Evolutionary conservation across 371 early-diverging fungal genomes (phyloP).

Genomic region (Dipsacomyces acuminosporus): DNA sequence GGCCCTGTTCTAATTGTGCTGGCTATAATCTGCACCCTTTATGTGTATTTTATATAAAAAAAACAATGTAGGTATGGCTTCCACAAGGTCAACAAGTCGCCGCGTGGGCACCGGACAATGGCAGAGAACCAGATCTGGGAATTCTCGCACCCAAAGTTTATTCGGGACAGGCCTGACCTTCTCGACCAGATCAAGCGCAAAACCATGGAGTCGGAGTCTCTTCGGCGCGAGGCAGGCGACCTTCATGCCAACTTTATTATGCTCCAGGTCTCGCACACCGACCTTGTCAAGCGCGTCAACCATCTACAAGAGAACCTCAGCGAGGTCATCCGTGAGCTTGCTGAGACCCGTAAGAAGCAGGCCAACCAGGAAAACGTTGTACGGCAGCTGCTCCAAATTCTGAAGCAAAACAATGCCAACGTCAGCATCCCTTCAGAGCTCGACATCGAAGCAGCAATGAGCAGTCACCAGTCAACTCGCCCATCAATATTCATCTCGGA

Average conservation of each 20-base stretch:
- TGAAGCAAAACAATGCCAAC: conserved; percentile 28
- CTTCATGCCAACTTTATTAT: conserved; percentile 63
- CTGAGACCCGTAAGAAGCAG: conserved; percentile 56
- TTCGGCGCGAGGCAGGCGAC: conserved; percentile 69
- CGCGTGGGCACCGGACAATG: conserved; percentile 72
- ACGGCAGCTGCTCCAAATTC: conserved; percentile 37
- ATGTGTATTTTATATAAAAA: too few species aligned
- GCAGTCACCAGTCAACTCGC: conserved; percentile 29
- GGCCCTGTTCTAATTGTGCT: too few species aligned
- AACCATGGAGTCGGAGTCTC: conserved; percentile 71
- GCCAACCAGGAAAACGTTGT: conserved; percentile 28
- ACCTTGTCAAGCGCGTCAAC: conserved; percentile 66
- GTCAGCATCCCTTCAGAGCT: conserved; percentile 30
- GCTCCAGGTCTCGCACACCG: conserved; percentile 70
- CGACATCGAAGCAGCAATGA: conserved; percentile 37
- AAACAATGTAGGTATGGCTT: conserved; percentile 80
- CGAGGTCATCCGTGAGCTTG: conserved; percentile 64
- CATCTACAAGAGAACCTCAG: conserved; percentile 64
- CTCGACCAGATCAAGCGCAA: conserved; percentile 83
- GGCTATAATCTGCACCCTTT: too few species aligned
- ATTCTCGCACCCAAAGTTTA: conserved; percentile 82
- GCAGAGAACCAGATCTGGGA: conserved; percentile 90
- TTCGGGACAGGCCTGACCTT: conserved; percentile 71
- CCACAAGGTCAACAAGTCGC: conserved; percentile 85
- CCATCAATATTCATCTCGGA: conserved; percentile 45